Evolutionary conservation across 192 early-diverging fungal genomes (phyloP).

Genomic region (Spinellus fusiger): DNA sequence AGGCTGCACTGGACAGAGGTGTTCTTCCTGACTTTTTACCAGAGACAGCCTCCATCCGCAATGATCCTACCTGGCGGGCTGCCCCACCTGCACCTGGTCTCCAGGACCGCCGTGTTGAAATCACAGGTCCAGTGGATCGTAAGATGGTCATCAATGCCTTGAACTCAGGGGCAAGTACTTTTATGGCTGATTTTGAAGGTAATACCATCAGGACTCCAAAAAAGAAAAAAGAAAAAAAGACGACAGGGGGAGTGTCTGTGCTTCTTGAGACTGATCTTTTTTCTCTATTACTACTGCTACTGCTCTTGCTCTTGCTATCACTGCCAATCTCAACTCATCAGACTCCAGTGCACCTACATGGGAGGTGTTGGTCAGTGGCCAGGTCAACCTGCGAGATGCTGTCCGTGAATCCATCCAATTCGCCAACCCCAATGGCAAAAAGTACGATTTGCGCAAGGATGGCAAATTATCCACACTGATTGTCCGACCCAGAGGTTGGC

Average conservation of each 20-base stretch:
- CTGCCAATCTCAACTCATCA: slow-evolving; percentile 4
- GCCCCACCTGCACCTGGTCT: slow-evolving; percentile 87
- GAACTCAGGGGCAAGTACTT: slow-evolving; percentile 89
- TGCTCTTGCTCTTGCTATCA: background rate
- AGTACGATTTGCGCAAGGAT: slow-evolving; percentile 86
- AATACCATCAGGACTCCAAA: slow-evolving; percentile 11
- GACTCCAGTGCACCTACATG: slow-evolving; percentile 98
- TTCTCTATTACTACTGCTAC: slow-evolving; percentile 2
- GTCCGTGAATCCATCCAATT: slow-evolving; percentile 81
- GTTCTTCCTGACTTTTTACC: slow-evolving; percentile 86
- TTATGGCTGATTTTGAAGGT: slow-evolving; percentile 97
- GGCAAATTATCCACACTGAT: slow-evolving; percentile 88
- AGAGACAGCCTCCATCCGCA: slow-evolving; percentile 86
- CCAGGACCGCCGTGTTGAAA: slow-evolving; percentile 90
- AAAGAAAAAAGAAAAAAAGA: background rate
- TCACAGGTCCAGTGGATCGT: slow-evolving; percentile 95
- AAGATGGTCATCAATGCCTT: slow-evolving; percentile 99
- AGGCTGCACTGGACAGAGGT: slow-evolving; percentile 76
- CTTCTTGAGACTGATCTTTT: background rate
- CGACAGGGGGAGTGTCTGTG: background rate
- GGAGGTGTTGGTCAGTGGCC: slow-evolving; percentile 86
- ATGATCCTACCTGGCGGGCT: slow-evolving; percentile 83
- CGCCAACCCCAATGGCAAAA: slow-evolving; percentile 87
- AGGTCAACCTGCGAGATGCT: slow-evolving; percentile 93
- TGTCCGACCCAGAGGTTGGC: slow-evolving; percentile 97